Conservation (phyloP, 2,329 filamentous ascomycete species). For the Venturia effusa region DNA sequence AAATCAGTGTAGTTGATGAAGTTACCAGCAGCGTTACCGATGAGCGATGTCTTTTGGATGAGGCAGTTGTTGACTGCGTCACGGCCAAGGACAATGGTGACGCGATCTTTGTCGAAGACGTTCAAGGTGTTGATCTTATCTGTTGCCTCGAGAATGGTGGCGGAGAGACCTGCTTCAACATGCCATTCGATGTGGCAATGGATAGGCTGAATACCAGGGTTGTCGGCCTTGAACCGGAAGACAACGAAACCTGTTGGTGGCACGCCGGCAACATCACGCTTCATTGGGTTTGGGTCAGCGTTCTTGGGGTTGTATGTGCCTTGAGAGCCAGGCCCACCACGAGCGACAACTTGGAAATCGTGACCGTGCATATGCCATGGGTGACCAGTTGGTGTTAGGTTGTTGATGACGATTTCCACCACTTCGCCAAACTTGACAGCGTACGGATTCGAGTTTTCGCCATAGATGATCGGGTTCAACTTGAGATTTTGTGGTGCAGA, state of each 20-base stretch:
- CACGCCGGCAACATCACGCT: constrained; percentile 44
- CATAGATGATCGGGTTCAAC: constrained; percentile 32
- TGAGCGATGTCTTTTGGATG: constrained; percentile 37
- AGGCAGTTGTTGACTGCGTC: constrained; percentile 51
- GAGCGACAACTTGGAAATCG: constrained; percentile 51
- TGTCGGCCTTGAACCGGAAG: constrained; percentile 44
- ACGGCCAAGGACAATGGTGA: constrained; percentile 30
- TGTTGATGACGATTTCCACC: constrained; percentile 66
- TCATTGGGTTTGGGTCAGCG: constrained; percentile 29
- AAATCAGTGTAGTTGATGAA: constrained; percentile 34
- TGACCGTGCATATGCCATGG: constrained; percentile 71
- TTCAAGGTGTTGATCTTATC: constrained; percentile 43
- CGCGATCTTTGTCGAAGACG: constrained; percentile 30
- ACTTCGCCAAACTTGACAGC: constrained; percentile 47
- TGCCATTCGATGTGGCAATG: constrained; percentile 29
- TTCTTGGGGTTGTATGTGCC: constrained; percentile 20
- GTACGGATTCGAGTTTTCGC: constrained; percentile 44
- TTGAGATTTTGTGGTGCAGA: constrained; percentile 38
- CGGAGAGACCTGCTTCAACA: constrained; percentile 38
- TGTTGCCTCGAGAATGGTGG: constrained; percentile 41
- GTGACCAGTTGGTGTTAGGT: constrained; percentile 58
- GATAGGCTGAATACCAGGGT: constrained; percentile 29
- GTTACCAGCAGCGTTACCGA: constrained; percentile 69
- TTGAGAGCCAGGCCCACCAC: constrained; percentile 16
- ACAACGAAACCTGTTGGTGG: constrained; percentile 45